phyloP scores from a whole-genome alignment of 2,329 filamentous ascomycete species.

The Phialemoniopsis sp. region DNA sequence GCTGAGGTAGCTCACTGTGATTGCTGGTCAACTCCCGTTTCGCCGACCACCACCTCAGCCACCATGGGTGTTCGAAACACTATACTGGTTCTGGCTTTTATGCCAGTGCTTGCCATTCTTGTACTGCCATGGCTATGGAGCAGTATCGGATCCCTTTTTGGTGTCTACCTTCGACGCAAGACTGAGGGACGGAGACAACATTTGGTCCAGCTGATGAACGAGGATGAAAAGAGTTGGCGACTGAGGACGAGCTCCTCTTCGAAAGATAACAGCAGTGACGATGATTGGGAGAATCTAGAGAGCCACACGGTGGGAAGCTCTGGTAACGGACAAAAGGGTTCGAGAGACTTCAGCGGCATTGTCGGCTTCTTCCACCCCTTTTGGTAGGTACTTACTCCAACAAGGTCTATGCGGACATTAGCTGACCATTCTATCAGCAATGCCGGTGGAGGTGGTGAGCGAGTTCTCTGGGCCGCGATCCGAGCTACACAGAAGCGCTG shows the following conservation, averaged over 20 bases:
- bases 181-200: conserved; percentile 58
- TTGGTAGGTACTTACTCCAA: conserved; percentile 54
- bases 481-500: conserved; percentile 84
- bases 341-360: conserved; percentile 73
- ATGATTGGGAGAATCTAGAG: conserved; percentile 69
- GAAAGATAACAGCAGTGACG: conserved; percentile 37
- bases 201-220: conserved; percentile 48
- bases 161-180: conserved; percentile 59
- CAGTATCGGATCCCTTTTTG: conserved; percentile 38
- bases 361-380: conserved; percentile 98
- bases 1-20: too few species aligned
- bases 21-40: too few species aligned
- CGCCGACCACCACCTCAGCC: too few species aligned
- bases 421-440: conserved; percentile 55
- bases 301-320: conserved; percentile 30
- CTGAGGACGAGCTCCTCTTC: conserved; percentile 25
- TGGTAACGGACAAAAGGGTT: conserved; percentile 32
- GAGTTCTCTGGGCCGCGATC: conserved; percentile 94
- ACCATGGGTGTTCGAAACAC: too few species aligned
- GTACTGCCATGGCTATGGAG: conserved; percentile 31
- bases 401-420: too few species aligned
- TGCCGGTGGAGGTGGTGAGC: conserved; percentile 90
- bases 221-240: conserved; percentile 34
- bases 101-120: conserved; percentile 24
- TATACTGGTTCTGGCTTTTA: conserved; percentile 15